Conservation (phyloP, 257 asterid genomes). For the Scutellaria minor region DNA sequence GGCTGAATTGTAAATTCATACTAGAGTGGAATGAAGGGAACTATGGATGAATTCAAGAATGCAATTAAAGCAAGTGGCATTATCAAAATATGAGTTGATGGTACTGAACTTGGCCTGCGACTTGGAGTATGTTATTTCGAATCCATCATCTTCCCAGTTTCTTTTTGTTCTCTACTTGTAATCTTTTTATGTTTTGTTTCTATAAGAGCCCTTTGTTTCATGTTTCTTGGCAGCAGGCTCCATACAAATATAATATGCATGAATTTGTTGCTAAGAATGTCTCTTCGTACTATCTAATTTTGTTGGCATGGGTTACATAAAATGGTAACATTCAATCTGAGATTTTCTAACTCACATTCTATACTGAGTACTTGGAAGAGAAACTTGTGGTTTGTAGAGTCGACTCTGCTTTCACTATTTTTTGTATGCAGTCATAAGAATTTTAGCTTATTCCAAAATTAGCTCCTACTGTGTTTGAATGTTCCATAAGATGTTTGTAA, state of each 20-base stretch:
- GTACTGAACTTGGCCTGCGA: background rate
- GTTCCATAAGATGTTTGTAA: constrained; percentile 5
- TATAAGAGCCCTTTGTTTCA: background rate
- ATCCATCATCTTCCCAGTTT: background rate
- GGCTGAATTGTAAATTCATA: constrained; percentile 52
- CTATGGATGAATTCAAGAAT: too few relatives aligned
- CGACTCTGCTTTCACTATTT: constrained; percentile 5
- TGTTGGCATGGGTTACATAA: background rate
- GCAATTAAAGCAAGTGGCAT: background rate
- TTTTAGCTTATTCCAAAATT: background rate
- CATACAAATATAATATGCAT: background rate
- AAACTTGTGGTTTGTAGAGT: background rate
- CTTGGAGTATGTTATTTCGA: constrained; percentile 15
- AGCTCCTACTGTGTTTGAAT: background rate
- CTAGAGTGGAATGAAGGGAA: too few relatives aligned
- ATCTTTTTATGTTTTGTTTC: background rate
- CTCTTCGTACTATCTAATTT: background rate
- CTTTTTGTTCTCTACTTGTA: background rate
- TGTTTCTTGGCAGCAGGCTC: too few relatives aligned
- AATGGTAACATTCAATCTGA: background rate
- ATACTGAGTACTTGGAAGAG: background rate
- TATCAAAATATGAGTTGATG: background rate
- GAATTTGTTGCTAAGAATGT: background rate
- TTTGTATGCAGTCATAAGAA: background rate
- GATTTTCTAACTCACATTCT: background rate